phyloP scores from a whole-genome alignment of 1,284 basidiomycete species.

The Thelephora terrestris region DNA sequence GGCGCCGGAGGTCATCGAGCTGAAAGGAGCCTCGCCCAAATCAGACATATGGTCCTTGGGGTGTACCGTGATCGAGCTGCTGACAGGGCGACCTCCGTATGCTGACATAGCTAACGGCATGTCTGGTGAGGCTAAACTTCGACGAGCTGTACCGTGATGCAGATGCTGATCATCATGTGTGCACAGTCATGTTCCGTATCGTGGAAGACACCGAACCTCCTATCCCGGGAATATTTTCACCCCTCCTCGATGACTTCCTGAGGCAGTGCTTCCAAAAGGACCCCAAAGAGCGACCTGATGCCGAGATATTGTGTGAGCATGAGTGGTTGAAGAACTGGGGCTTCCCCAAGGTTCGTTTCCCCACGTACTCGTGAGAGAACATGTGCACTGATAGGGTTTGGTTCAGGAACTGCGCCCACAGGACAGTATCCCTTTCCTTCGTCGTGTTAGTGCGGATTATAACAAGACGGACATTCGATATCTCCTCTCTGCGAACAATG shows the following conservation, averaged over 20 bases:
- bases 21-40: constrained; percentile 64
- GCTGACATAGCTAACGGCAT: constrained; percentile 78
- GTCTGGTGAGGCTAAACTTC: constrained; percentile 46
- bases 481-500: constrained; percentile 39
- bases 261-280: constrained; percentile 84
- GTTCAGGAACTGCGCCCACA: constrained; percentile 71
- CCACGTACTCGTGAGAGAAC: not conserved
- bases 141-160: not conserved
- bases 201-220: constrained; percentile 88
- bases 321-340: constrained; percentile 82
- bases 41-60: constrained; percentile 90
- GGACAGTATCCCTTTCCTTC: constrained; percentile 89
- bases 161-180: not conserved
- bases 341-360: constrained; percentile 53
- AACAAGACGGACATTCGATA: constrained; percentile 51
- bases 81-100: constrained; percentile 89
- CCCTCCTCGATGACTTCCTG: constrained; percentile 69
- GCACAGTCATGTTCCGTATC: constrained; percentile 85
- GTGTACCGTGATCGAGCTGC: constrained; percentile 87
- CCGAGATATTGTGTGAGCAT: constrained; percentile 80
- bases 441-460: constrained; percentile 79
- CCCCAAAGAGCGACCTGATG: constrained; percentile 69
- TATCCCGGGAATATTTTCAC: constrained; percentile 70
- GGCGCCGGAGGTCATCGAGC: constrained; percentile 92
- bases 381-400: constrained; percentile 2